Base-by-base conservation (phyloP, 2,329 filamentous ascomycete genomes). In the Penicillium palitans region DNA sequence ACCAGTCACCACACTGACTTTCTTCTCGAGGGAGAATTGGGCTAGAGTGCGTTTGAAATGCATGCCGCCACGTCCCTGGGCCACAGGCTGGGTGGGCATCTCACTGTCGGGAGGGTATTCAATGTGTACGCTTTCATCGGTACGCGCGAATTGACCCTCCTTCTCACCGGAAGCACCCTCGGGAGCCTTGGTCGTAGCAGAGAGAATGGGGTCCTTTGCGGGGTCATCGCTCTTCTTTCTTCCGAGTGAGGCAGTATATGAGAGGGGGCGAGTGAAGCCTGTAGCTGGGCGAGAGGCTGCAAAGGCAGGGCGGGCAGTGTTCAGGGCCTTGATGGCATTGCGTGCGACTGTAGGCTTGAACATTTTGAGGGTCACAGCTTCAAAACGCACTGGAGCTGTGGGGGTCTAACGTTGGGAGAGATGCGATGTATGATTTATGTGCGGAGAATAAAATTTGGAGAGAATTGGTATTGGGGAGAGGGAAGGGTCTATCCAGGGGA, bases 41-140 rank as follows among this genome's bases (percentile, higher is more conserved):
- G 90, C 87, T 29, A 97, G 84, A 0, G 92, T 96, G 27, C 91
- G 88, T 80, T 91, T 92, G 77, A 90, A 89, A 70, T 95, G 90
- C 71, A 88, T 84, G 19, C 90, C 91, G 61, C 90, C 90, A 52
- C 90, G 84, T 49, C 91, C 91, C 63, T 87, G 83, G 8, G 93
- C 86, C 4, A 90, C 88, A 57, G 81, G 79, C 57, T 87, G 89
- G 42, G 84, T 82, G 10, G 91, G 91, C 64, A 95, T 83, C 60
- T 92, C 84, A 56, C 84, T 78, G 69, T 91, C 89, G 39, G 85
- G 84, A 0, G 91, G 91, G 71, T 96, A 91, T 74, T 91, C 86
- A 62, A 95, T 87, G 40, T 86, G 84, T 61, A 96, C 88, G 55
- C 82, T 85, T 50, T 91, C 84, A 70, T 96, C 90, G 10, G 91